phyloP scores from a whole-genome alignment of 345 rosid genomes.

The Citrus unshiu region DNA sequence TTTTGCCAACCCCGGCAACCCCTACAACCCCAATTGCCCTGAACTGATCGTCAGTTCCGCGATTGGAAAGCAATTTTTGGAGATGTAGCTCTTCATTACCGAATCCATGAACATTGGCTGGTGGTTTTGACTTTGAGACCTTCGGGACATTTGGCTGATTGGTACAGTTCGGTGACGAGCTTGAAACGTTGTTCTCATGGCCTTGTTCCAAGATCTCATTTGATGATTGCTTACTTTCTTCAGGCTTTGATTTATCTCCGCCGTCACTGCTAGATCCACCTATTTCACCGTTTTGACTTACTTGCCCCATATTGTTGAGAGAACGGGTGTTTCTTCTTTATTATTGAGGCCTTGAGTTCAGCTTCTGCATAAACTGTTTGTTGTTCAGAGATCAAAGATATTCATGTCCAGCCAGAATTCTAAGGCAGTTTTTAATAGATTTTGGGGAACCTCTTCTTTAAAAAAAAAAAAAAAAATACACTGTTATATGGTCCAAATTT shows the following conservation, averaged over 20 bases:
- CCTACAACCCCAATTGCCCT: slow-evolving; percentile 13
- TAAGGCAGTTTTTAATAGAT: too few species aligned
- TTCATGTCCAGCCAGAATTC: not conserved
- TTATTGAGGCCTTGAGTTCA: not conserved
- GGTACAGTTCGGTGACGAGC: not conserved
- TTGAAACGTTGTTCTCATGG: not conserved
- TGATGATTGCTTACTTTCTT: not conserved
- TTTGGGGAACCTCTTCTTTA: too few species aligned
- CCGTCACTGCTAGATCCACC: not conserved
- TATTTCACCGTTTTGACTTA: not conserved
- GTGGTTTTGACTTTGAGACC: not conserved
- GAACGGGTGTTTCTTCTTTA: not conserved
- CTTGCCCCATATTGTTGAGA: not conserved
- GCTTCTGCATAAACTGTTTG: too few species aligned
- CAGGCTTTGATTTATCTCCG: not conserved
- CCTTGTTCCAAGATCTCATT: not conserved
- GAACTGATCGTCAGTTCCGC: not conserved
- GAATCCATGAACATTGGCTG: not conserved
- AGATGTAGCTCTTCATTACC: not conserved
- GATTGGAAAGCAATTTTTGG: not conserved
- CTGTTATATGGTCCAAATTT: too few species aligned
- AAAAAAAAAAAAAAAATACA: too few species aligned
- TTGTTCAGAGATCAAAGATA: not conserved
- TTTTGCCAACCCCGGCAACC: not conserved
- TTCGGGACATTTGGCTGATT: not conserved